These are phyloP conservation scores for Annulohypoxylon stygium DNA, from an alignment of 495 filamentous ascomycete species.

Conservation along the genomic window DNA sequence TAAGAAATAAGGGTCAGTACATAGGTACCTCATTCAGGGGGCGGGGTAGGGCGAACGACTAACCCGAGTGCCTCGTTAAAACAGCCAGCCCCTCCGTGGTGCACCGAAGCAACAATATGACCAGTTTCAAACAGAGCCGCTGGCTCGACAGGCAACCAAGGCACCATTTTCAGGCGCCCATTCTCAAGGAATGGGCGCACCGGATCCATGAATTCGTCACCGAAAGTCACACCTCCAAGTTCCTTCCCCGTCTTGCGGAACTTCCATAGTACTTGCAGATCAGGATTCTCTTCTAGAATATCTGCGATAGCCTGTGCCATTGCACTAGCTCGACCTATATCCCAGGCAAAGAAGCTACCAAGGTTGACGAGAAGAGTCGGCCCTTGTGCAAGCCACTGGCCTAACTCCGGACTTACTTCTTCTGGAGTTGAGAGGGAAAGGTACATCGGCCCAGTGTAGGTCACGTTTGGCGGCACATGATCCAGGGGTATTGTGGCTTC, in stretches of 20 bases:
- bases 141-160: constrained; percentile 65
- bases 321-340: constrained; percentile 49
- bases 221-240: constrained; percentile 24
- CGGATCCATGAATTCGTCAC: constrained; percentile 44
- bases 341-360: constrained; percentile 56
- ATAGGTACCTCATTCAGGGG: neutral
- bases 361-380: constrained; percentile 66
- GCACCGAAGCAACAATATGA: constrained; percentile 62
- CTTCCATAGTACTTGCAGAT: constrained; percentile 65
- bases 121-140: constrained; percentile 61
- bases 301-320: constrained; percentile 57
- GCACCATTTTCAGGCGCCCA: constrained; percentile 53
- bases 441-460: constrained; percentile 60
- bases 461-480: constrained; percentile 60
- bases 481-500: constrained; percentile 55
- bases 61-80: constrained; percentile 67
- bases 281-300: constrained; percentile 48
- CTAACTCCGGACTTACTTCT: constrained; percentile 58
- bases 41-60: constrained; percentile 31
- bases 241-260: constrained; percentile 49
- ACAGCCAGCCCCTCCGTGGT: constrained; percentile 68
- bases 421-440: constrained; percentile 52
- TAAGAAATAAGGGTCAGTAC: constrained; percentile 8
- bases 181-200: constrained; percentile 39
- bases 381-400: constrained; percentile 58